Percentiles rank a stretch among this genome's conserved stretches.
Evolutionary conservation across 345 rosid genomes (phyloP).

Genomic region (Hibiscus syriacus): DNA sequence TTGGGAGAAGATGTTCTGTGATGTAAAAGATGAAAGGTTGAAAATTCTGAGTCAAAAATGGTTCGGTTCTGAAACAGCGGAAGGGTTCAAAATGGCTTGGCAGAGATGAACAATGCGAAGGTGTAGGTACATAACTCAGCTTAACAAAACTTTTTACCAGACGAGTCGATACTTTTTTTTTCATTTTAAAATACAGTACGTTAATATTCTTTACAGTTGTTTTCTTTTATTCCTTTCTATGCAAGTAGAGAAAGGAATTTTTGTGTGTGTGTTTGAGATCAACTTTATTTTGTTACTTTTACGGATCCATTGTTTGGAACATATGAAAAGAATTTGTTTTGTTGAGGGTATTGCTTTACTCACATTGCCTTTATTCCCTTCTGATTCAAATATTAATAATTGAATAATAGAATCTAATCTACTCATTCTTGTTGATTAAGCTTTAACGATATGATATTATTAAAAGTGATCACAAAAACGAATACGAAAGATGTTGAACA

Average conservation of each 20-base stretch:
- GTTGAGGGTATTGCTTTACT: neutral
- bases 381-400: too few species aligned
- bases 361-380: neutral
- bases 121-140: too few species aligned
- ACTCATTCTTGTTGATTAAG: too few species aligned
- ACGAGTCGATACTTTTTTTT: neutral
- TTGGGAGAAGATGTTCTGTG: conserved; percentile 60
- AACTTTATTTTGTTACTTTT: neutral
- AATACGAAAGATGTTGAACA: too few species aligned
- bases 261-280: neutral
- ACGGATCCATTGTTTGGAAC: neutral
- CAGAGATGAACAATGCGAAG: conserved; percentile 15
- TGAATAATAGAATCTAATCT: too few species aligned
- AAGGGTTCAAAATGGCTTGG: conserved; percentile 55
- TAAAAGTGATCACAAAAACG: too few species aligned
- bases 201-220: neutral
- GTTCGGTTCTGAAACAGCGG: conserved; percentile 29
- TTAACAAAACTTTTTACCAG: too few species aligned
- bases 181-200: neutral
- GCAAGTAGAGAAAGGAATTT: neutral
- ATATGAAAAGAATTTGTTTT: neutral
- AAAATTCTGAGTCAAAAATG: conserved; percentile 44
- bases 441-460: too few species aligned
- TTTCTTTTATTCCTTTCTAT: neutral
- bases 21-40: conserved; percentile 46